Percentiles rank a stretch among this genome's conserved stretches.
These are phyloP conservation scores for Nigrograna mackinnonii DNA, from an alignment of 2,329 filamentous ascomycete genomes.

Conservation along the genomic window DNA sequence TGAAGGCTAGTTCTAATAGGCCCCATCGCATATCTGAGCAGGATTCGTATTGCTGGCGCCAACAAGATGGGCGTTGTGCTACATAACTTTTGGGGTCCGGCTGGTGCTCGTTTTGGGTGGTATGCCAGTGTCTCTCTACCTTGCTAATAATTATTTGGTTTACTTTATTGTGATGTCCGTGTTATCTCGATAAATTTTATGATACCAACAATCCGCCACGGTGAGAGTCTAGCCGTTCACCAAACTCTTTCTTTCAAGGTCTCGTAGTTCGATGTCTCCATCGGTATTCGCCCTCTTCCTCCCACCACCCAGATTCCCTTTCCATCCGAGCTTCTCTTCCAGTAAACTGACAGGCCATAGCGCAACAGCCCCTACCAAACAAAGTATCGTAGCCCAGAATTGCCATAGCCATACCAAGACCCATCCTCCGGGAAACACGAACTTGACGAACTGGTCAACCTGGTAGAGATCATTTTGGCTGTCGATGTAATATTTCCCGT, in stretches of 20 bases:
- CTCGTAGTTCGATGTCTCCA: slow-evolving; percentile 13
- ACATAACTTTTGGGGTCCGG: no score
- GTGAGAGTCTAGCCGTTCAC: slow-evolving; percentile 10
- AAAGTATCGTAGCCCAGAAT: slow-evolving; percentile 66
- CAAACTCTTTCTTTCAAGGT: slow-evolving; percentile 14
- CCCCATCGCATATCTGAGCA: no score
- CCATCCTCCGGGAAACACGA: slow-evolving; percentile 64
- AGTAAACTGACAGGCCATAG: slow-evolving; percentile 56
- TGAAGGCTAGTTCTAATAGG: no score
- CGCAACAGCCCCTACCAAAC: slow-evolving; percentile 60
- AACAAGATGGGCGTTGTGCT: no score
- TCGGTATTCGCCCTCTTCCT: not conserved
- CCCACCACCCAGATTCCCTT: slow-evolving; percentile 7
- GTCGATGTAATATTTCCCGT: slow-evolving; percentile 68
- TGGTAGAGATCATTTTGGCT: slow-evolving; percentile 85
- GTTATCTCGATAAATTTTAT: no score
- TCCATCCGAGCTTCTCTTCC: slow-evolving; percentile 42
- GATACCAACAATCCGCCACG: no score
- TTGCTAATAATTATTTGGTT: no score
- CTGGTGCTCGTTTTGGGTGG: no score
- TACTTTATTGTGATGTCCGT: no score
- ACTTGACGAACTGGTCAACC: slow-evolving; percentile 73
- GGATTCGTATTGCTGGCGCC: no score
- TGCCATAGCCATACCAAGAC: slow-evolving; percentile 66
- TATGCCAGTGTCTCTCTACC: no score